Evolutionary conservation across 352 stramenopile species (phyloP), one percentile per base, ranked within the genome.

Genomic region (Phytophthora tubulina): DNA sequence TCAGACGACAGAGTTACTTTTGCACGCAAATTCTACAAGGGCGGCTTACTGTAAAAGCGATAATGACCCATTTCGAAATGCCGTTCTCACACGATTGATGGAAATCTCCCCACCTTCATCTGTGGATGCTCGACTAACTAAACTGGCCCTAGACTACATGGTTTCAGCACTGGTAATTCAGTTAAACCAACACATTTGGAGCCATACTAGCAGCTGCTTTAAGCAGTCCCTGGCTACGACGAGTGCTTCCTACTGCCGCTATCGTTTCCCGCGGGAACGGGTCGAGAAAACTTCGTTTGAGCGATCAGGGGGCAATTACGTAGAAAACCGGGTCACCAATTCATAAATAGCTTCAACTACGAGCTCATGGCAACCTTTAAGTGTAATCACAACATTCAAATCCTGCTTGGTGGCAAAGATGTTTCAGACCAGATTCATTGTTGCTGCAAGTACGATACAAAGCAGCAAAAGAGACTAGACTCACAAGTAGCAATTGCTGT

Each of bases 391-490:
- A n/a, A n/a, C n/a, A n/a, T n/a, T 27, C 8, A 57, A 50, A 6
- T 56, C 13, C 15, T 52, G 5, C 33, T 66, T 14, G 61, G 61
- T 13, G 61, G 61, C 21, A 56, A 11, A 2, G 61, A 62, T 49
- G 13, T 49, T 2, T 11, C 27, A 2, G 61, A 56, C 31, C 8
- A 39, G n/a, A 69, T 69, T 21, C n/a, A 50, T 9, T 69, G 55
- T 9, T 69, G 61, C 38, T 48, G 45, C 17, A 69, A 69, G 21
- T 69, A 67, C 14, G 41, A 62, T 3, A 61, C 60, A 9, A 60
- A 68, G 7, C 41, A 48, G 14, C 60, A 56, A 6, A 53, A 61
- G 6, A 30, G 11, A 11, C 6, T 68, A 1, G 50, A 50, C 39
- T 68, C 60, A 1, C 11, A 15, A 17, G 39, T 62, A 2, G 32